Base-by-base conservation (phyloP, 805 yeast genomes). In the Brettanomyces nanus region DNA sequence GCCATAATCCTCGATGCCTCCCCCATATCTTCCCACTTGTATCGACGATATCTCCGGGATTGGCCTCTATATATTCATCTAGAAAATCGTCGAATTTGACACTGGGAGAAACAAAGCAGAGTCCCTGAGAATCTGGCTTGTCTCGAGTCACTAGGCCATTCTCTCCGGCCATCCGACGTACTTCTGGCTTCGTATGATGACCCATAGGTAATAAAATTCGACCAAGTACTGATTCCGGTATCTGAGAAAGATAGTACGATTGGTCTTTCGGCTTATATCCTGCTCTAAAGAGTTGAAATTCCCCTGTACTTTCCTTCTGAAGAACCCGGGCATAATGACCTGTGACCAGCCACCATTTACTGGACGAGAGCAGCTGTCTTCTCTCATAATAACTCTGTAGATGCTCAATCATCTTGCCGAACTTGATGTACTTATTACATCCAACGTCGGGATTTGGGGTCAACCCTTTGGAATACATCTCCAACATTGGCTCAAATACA, bases 401-500 rank as follows among this genome's bases (percentile, higher is more conserved):
- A 51, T 76, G 71, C 14, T 77, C 72, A 4, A 78, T 58, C 60
- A 92, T 66, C 38, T 67, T 70, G 2, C 98, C 97, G 62, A 92
- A 92, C 56, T 92, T 92, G 47, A 92, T 82, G 54, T 75, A 73
- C 41, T 72, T 69, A 58, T 92, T 92, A 56, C 98, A 92, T 15
- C 80, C 76, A 17, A 89, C 80, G 54, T 92, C 98, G 1, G 98
- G 97, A 49, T 92, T 92, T 0, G 98, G 98, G 1, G 98, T 92
- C 30, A 68, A 49, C 0, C 98, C 98, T 7, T 45, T 51, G 26
- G 67, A 61, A 54, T 89, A 92, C 51, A 66, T 68, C 3, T 73
- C 73, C 18, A 92, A 59, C 97, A 92, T 90, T 2, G 98, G 97
- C 53, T 76, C 80, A 56, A 92, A 92, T 6, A 92, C 97, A 39